Base-by-base conservation (phyloP, 2,329 filamentous ascomycete genomes). In the Aspergillus viridinutans region DNA sequence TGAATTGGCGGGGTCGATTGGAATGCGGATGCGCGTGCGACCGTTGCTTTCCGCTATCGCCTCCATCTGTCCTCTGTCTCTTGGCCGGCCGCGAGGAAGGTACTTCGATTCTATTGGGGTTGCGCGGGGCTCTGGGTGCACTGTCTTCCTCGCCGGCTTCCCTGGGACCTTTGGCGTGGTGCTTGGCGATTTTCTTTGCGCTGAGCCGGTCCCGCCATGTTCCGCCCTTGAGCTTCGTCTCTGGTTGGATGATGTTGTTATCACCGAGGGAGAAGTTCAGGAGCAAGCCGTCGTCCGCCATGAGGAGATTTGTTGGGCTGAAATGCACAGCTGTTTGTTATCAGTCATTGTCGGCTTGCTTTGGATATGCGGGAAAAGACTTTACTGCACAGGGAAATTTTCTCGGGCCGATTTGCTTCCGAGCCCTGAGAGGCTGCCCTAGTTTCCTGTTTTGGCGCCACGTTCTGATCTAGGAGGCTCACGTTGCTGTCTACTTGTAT, bases 271-370 rank as follows among this genome's bases (percentile, higher is more conserved):
- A 87, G 72, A 97, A 97, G 68, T 97, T 97, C 71, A 97, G 80
- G 56, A 97, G 83, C 85, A 99, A 89, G 65, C 92, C 92, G 86
- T 96, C 90, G 79, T 97, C 92, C 52, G 90, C 90, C 92, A 97
- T 97, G 60, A 47, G 43, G 43, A 47, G 43, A 12, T 53, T 64
- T 50, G 20, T 55, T 25, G 10, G 14, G 25, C 23, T 25, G 12
- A 26, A 29, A 52, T 66, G 56, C 25, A 38, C 35, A 20, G 26
- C 54, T 49, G 54, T 49, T 47, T 48, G 38, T 32, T 45, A 50
- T 49, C 47, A 54, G 38, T 35, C 17, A 28, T 53, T 45, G 48
- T n/a, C 5, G 14, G 45, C 1, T 29, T 52, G 28, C 49, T 50
- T 45, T 43, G 23, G 32, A 23, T 49, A 23, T 35, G 28, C 28